phyloP scores from a whole-genome alignment of 495 filamentous ascomycete species.

The Tetracladium marchalianum region DNA sequence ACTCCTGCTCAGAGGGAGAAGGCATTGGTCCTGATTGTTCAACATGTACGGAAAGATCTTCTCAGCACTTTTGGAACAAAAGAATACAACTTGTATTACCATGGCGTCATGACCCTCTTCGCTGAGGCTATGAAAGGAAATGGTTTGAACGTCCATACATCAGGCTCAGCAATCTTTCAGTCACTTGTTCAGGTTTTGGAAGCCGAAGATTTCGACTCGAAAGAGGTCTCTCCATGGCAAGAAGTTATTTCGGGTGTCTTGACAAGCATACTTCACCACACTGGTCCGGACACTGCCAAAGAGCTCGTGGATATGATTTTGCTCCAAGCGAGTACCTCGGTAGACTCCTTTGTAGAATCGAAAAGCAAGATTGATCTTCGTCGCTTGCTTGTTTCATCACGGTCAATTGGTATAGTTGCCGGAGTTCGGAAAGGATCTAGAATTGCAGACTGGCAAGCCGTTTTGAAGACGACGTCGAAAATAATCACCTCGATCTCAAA shows the following conservation, averaged over 20 bases:
- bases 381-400: constrained; percentile 24
- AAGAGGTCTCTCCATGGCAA: constrained; percentile 36
- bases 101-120: constrained; percentile 85
- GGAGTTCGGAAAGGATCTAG: constrained; percentile 71
- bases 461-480: constrained; percentile 47
- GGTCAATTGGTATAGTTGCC: constrained; percentile 55
- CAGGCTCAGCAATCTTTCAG: constrained; percentile 57
- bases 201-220: constrained; percentile 33
- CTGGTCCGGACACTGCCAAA: constrained; percentile 56
- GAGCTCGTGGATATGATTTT: constrained; percentile 50
- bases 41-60: constrained; percentile 60
- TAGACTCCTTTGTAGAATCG: not conserved
- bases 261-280: constrained; percentile 72
- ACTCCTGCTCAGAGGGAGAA: constrained; percentile 61
- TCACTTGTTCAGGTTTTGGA: constrained; percentile 47
- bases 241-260: constrained; percentile 65
- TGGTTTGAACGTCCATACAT: constrained; percentile 71
- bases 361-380: constrained; percentile 3
- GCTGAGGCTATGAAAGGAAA: constrained; percentile 80
- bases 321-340: constrained; percentile 29
- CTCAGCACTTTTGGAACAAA: constrained; percentile 37
- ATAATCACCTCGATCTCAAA: constrained; percentile 38
- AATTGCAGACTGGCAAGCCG: constrained; percentile 58
- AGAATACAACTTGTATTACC: constrained; percentile 53
- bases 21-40: constrained; percentile 57